These are phyloP conservation scores for Pyricularia grisea DNA, from an alignment of 2,329 filamentous ascomycete species.

Conservation along the genomic window DNA sequence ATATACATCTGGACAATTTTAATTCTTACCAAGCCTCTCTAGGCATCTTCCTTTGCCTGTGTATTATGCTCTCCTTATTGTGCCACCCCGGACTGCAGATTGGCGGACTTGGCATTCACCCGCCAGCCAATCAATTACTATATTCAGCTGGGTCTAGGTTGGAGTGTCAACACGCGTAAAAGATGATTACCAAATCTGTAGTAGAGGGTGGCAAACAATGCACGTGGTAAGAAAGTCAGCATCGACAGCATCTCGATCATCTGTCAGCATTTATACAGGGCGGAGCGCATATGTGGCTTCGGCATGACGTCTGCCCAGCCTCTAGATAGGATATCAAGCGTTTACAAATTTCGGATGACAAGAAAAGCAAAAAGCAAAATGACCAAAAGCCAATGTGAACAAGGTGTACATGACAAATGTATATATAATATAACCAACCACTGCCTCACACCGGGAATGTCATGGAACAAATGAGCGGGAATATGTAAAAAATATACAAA, in stretches of 20 bases:
- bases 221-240: background rate
- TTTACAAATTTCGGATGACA: too few relatives aligned
- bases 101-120: background rate
- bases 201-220: background rate
- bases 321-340: too few relatives aligned
- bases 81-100: background rate
- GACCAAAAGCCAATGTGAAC: too few relatives aligned
- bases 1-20: background rate
- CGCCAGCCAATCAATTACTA: background rate
- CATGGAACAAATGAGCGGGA: background rate
- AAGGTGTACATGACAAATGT: too few relatives aligned
- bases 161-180: background rate
- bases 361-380: too few relatives aligned
- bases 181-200: background rate
- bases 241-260: background rate
- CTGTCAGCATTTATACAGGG: background rate
- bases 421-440: too few relatives aligned
- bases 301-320: too few relatives aligned
- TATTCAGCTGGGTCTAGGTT: background rate
- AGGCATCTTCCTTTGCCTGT: background rate
- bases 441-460: too few relatives aligned
- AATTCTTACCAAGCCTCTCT: background rate
- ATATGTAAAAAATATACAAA: background rate
- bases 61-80: background rate
- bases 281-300: too few relatives aligned